Evolutionary conservation across 805 yeast species (phyloP), one percentile per base, ranked within the genome.

Genomic region (Ascoidea asiatica): DNA sequence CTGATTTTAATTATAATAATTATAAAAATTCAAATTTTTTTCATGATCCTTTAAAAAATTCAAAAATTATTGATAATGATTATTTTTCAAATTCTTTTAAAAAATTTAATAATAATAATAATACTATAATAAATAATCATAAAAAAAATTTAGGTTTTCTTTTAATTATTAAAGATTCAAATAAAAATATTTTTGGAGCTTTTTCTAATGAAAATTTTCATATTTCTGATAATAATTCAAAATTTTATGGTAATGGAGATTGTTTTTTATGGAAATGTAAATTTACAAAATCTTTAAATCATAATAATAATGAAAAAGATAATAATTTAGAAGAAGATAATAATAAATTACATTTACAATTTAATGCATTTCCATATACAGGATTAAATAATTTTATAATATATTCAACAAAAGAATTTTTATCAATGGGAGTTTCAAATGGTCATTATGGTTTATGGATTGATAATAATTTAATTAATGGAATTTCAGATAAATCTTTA

Each of bases 381-480:
- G 95, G 96, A 0, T 55, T 81, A 41, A 90, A 92, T 59, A 95
- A 87, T 56, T 89, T 79, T 60, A 72, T 85, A 39, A 77, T 90
- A 17, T 86, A 84, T 57, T 85, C 95, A 45, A 83, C 88, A 39
- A 76, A 77, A 48, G 69, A 75, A 21, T 87, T 78, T 55, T 65
- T 92, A 29, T 80, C 95, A 19, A 70, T 92, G 53, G 98, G 97
- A 1, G 90, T 94, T 0, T 95, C 96, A 1, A 81, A 81, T 53
- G 97, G 97, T 2, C 86, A 84, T 55, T 88, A 87, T 60, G 97
- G 97, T 0, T 65, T 92, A 15, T 90, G 94, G 87, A 66, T 88
- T 13, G 95, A 86, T 56, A 79, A 77, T 44, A 75, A 79, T 39
- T 67, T 90, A 38, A 65, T 72, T 45, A 70, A 71, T 44, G 98